Conservation (phyloP, 1,284 basidiomycete species). For the Coniophora puteana region DNA sequence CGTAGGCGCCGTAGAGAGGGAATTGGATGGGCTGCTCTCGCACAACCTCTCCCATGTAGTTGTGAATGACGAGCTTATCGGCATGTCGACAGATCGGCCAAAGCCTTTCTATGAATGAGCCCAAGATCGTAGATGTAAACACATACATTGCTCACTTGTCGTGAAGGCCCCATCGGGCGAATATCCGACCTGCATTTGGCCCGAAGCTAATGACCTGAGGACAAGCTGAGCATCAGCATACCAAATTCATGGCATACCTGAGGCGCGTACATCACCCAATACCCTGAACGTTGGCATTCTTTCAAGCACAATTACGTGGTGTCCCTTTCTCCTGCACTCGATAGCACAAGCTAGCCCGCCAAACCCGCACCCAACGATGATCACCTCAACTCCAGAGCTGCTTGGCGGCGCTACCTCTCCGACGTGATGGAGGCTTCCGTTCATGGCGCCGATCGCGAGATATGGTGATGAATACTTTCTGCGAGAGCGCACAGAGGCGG, state of each 20-base stretch:
- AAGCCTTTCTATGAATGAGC: constrained; percentile 12
- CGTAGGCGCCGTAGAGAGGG: constrained; percentile 14
- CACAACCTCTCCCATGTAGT: constrained; percentile 20
- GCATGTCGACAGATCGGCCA: constrained; percentile 19
- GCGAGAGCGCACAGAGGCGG: too few relatives aligned
- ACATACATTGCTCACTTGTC: not conserved
- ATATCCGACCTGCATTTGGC: constrained; percentile 1
- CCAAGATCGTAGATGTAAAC: not conserved
- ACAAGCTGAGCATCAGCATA: not conserved
- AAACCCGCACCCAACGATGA: constrained; percentile 22
- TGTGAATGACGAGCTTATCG: constrained; percentile 14
- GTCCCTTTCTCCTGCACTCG: constrained; percentile 18
- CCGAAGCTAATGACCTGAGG: not conserved
- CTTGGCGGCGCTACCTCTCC: not conserved
- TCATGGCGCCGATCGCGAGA: too few relatives aligned
- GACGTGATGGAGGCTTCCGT: not conserved
- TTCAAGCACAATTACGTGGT: constrained; percentile 17
- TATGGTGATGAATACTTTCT: too few relatives aligned
- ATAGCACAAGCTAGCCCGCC: constrained; percentile 22
- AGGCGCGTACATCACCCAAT: constrained; percentile 10
- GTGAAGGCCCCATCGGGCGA: not conserved
- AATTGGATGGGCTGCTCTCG: constrained; percentile 17
- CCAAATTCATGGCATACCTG: not conserved
- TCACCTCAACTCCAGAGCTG: constrained; percentile 5
- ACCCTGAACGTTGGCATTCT: constrained; percentile 13